Conservation (phyloP, 345 rosid genomes). For the Punica granatum region DNA sequence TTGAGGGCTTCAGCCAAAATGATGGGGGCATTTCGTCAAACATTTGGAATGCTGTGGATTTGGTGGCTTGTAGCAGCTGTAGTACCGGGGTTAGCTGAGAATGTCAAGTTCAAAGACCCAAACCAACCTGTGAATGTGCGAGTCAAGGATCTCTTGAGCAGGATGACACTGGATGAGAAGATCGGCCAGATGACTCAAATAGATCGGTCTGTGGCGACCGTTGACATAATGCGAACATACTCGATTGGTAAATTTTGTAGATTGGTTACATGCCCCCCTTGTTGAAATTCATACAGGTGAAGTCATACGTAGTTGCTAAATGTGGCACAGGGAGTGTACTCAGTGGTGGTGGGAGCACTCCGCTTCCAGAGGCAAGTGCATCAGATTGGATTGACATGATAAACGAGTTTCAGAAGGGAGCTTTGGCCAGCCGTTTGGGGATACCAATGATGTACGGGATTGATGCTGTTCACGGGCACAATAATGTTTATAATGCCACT, state of each 20-base stretch:
- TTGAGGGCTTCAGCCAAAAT: neutral
- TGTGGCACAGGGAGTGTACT: conserved; percentile 55
- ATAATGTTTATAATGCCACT: conserved; percentile 81
- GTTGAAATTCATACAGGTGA: neutral
- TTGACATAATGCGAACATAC: conserved; percentile 8
- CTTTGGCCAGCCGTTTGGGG: conserved; percentile 67
- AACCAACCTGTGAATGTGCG: conserved; percentile 7
- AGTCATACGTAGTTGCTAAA: neutral
- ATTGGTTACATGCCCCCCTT: neutral
- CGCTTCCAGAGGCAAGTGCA: conserved; percentile 60
- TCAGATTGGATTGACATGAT: conserved; percentile 73
- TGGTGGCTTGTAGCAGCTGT: conserved; percentile 6
- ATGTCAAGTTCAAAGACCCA: conserved; percentile 7
- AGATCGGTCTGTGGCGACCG: conserved; percentile 10
- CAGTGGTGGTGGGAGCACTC: conserved; percentile 91
- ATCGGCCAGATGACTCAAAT: conserved; percentile 29
- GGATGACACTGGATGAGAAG: conserved; percentile 26
- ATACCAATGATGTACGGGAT: conserved; percentile 94
- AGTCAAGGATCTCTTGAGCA: conserved; percentile 6
- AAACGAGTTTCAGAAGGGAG: conserved; percentile 58
- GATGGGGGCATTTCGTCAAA: conserved; percentile 4
- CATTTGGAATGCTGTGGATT: conserved; percentile 2
- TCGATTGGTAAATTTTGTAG: conserved; percentile 7
- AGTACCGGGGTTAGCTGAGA: neutral
- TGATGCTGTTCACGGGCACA: conserved; percentile 94